A percentile compares a stretch with the other conserved stretches of the same genome.
These are phyloP conservation scores for Xylaria polymorpha DNA, from an alignment of 2,329 filamentous ascomycete species.

Conservation along the genomic window DNA sequence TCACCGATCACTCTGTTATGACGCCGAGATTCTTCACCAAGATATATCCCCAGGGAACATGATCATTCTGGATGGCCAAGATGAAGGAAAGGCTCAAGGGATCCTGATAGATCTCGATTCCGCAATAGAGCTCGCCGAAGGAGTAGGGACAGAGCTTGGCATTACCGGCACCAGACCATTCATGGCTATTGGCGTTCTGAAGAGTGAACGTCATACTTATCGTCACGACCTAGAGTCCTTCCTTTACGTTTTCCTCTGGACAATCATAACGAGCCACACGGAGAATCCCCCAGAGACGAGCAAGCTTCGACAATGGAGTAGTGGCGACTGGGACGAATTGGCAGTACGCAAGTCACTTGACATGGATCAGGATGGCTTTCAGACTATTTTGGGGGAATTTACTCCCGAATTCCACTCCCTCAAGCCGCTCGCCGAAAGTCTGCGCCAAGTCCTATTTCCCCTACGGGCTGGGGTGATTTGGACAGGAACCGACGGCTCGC, in stretches of 20 bases:
- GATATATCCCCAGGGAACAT: slow-evolving; percentile 44
- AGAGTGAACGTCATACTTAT: slow-evolving; percentile 41
- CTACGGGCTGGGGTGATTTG: slow-evolving; percentile 37
- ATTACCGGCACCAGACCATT: slow-evolving; percentile 43
- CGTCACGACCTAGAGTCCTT: slow-evolving; percentile 46
- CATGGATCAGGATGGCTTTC: slow-evolving; percentile 39
- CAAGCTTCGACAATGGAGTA: slow-evolving; percentile 41
- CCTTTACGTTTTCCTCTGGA: slow-evolving; percentile 45
- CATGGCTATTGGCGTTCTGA: slow-evolving; percentile 45
- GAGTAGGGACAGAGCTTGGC: slow-evolving; percentile 12
- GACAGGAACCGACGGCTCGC: slow-evolving; percentile 39
- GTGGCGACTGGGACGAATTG: slow-evolving; percentile 36
- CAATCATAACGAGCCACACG: slow-evolving; percentile 40
- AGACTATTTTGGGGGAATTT: slow-evolving; percentile 41
- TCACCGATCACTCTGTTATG: slow-evolving; percentile 41
- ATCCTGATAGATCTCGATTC: slow-evolving; percentile 46
- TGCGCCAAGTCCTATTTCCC: slow-evolving; percentile 41
- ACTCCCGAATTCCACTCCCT: slow-evolving; percentile 36
- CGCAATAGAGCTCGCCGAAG: slow-evolving; percentile 37
- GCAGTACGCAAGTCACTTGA: slow-evolving; percentile 40
- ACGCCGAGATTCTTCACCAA: slow-evolving; percentile 44
- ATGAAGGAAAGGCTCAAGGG: slow-evolving; percentile 36
- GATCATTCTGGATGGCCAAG: slow-evolving; percentile 38
- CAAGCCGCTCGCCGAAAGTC: slow-evolving; percentile 38
- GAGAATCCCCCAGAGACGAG: slow-evolving; percentile 38